Evolutionary conservation across 352 stramenopile genomes (phyloP), one percentile per base, ranked within the genome.

Genomic region (Globisporangium camurandrum): DNA sequence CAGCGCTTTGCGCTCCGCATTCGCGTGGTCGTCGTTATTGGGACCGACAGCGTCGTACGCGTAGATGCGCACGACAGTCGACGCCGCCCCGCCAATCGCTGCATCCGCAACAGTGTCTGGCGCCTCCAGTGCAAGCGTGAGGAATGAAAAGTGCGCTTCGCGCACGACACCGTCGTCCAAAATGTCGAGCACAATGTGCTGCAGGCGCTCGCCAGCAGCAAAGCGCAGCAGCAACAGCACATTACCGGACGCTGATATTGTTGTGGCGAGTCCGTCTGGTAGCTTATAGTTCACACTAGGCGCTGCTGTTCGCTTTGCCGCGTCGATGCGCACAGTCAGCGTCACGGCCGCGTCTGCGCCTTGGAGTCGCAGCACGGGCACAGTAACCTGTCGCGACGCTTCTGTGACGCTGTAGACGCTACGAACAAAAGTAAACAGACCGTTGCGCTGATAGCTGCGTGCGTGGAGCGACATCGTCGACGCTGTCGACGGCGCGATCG

Each of bases 351-450:
- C 66, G 2, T 62, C 60, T 0, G 61, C 59, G 9, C 78, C 78
- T 61, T 89, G 78, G 0, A 74, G 58, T 7, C 78, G 65, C 37
- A 83, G 41, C 1, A 89, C 56, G 0, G 67, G 71, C 14, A 89
- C 67, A 3, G 66, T 38, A 0, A 87, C 31, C 3, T 41, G 67
- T 1, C 47, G 49, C 0, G 67, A 71, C 41, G 70, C 80, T 27
- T 89, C 78, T 0, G 78, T 84, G 31, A 85, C 53, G 28, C 71
- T 86, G 41, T 81, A 80, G 27, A 72, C 49, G 28, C 61, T 66
- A 24, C 56, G 62, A 0, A 66, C 65, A 23, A 89, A 87, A 2
- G 71, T 76, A 16, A 89, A 87, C 11, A 89, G 46, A 0, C 78
- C 78, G 12, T 68, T 81, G 23, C 56, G 51, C 46, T 89, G 78